These are phyloP conservation scores for Brasenia schreberi DNA, from an alignment of 164 flowering plant species.

Conservation along the genomic window DNA sequence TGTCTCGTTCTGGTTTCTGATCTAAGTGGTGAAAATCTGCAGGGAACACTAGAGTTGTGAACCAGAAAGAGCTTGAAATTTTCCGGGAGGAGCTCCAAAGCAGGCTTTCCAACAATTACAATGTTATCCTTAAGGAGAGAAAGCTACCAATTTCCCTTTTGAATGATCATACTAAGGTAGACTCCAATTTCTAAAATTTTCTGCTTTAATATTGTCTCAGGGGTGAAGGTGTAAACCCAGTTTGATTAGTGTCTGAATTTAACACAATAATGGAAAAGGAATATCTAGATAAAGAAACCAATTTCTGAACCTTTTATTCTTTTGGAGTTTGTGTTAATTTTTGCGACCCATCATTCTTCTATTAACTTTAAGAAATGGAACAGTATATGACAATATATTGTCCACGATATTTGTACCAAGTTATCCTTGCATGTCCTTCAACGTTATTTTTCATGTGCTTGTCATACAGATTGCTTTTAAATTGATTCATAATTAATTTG, in stretches of 20 bases:
- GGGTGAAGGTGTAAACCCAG: background rate
- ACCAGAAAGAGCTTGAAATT: conserved; percentile 75
- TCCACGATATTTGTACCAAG: too few species aligned
- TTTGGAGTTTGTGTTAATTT: too few species aligned
- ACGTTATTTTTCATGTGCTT: too few species aligned
- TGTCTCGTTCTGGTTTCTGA: background rate
- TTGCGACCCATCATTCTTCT: too few species aligned
- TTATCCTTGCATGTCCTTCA: too few species aligned
- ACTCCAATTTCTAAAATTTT: background rate
- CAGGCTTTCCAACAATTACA: conserved; percentile 62
- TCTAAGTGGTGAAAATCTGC: background rate
- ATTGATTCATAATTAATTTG: background rate
- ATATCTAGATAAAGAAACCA: too few species aligned
- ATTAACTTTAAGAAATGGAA: too few species aligned
- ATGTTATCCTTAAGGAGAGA: conserved; percentile 78
- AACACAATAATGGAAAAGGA: too few species aligned
- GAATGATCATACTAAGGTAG: conserved; percentile 82
- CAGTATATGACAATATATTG: too few species aligned
- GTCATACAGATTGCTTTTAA: too few species aligned
- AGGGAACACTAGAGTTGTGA: conserved; percentile 84
- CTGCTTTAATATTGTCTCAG: background rate
- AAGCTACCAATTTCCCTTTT: conserved; percentile 81
- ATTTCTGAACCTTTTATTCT: too few species aligned
- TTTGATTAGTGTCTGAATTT: too few species aligned
- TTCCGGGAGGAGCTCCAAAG: conserved; percentile 75